These are phyloP conservation scores for Eutypella sp. DNA, from an alignment of 2,329 filamentous ascomycete species.

Conservation along the genomic window DNA sequence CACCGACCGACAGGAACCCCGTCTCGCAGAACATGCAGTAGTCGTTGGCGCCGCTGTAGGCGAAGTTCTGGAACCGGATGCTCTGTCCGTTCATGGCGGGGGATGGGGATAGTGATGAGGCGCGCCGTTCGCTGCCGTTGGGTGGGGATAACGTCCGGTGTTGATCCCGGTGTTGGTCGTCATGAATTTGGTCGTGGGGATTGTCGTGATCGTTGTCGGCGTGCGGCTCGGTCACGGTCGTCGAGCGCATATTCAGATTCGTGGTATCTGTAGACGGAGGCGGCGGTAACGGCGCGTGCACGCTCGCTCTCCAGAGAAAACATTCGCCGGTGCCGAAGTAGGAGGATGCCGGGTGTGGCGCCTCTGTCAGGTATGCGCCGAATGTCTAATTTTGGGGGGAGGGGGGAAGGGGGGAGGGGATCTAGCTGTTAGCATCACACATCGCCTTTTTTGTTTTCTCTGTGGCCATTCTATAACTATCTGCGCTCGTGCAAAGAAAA, in stretches of 20 bases:
- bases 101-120: constrained; percentile 17
- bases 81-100: constrained; percentile 48
- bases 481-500: not conserved
- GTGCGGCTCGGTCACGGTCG: constrained; percentile 30
- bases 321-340: constrained; percentile 98
- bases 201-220: constrained; percentile 19
- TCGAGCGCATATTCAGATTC: constrained; percentile 38
- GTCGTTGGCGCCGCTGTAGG: constrained; percentile 92
- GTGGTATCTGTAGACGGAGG: constrained; percentile 57
- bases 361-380: constrained; percentile 89
- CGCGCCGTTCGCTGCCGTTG: constrained; percentile 31
- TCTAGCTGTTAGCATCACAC: not conserved
- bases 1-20: constrained; percentile 65
- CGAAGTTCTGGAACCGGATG: constrained; percentile 95
- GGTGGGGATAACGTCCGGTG: too few relatives aligned
- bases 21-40: constrained; percentile 93
- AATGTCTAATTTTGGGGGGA: constrained; percentile 54
- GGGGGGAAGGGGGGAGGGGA: not conserved
- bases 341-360: constrained; percentile 71
- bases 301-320: constrained; percentile 78
- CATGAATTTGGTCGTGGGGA: constrained; percentile 11
- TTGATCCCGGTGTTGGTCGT: too few relatives aligned
- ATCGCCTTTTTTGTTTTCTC: not conserved
- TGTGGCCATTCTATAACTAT: not conserved
- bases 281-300: constrained; percentile 62